Evolutionary conservation across 179 eudicot genomes (phyloP).

Genomic region (Amaranthus tricolor): DNA sequence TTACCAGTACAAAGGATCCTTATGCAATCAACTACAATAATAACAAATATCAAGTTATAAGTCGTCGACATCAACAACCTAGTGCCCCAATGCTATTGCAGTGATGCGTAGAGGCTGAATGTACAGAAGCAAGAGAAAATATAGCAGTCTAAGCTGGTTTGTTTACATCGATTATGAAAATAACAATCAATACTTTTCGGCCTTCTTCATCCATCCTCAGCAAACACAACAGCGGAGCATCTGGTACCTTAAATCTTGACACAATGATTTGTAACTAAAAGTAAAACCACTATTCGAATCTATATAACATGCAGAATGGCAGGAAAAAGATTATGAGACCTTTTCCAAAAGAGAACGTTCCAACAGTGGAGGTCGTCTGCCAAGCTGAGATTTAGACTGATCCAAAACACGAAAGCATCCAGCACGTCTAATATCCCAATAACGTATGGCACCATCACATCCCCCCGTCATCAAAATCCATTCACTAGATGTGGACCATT

Average conservation of each 20-base stretch:
- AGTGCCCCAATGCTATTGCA: not conserved
- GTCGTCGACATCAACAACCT: not conserved
- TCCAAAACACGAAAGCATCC: slow-evolving; percentile 89
- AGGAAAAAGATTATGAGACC: slow-evolving; percentile 36
- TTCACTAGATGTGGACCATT: slow-evolving; percentile 97
- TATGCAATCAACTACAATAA: not conserved
- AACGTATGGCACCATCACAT: slow-evolving; percentile 97
- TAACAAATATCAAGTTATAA: not conserved
- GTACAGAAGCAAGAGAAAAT: not conserved
- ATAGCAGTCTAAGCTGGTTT: not conserved
- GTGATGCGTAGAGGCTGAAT: not conserved
- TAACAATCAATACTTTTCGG: not conserved
- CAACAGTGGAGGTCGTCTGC: slow-evolving; percentile 76
- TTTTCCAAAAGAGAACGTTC: slow-evolving; percentile 44
- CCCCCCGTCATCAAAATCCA: slow-evolving; percentile 96
- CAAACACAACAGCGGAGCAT: not conserved
- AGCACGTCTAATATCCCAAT: slow-evolving; percentile 97
- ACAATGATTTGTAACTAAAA: not conserved
- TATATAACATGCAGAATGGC: not conserved
- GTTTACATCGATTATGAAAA: not conserved
- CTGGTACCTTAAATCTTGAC: not conserved
- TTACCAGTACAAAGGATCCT: not conserved
- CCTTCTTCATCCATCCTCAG: slow-evolving; percentile 4
- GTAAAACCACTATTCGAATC: not conserved
- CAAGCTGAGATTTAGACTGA: slow-evolving; percentile 88